A percentile compares a stretch with the other conserved stretches of the same genome.
These are phyloP conservation scores for Galium porrigens DNA, from an alignment of 305 asterid genomes.

Conservation along the genomic window DNA sequence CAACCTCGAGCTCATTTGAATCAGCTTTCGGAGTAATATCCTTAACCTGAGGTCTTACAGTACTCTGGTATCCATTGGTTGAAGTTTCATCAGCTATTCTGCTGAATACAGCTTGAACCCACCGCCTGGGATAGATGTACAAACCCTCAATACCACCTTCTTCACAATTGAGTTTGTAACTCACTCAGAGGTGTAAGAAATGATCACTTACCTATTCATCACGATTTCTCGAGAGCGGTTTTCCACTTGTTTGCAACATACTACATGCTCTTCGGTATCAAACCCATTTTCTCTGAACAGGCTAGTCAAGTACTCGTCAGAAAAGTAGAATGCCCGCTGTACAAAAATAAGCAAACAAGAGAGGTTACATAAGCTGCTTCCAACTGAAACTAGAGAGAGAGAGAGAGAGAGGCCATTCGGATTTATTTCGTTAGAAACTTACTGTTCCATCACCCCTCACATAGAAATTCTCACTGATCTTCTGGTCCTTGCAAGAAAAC, in stretches of 20 bases:
- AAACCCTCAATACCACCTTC: neutral
- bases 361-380: neutral
- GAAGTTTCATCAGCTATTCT: slow-evolving; percentile 18
- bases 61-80: slow-evolving; percentile 17
- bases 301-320: slow-evolving; percentile 56
- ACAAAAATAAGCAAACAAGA: slow-evolving; percentile 11
- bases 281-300: slow-evolving; percentile 60
- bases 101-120: slow-evolving; percentile 89
- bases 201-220: slow-evolving; percentile 59
- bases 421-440: slow-evolving; percentile 24
- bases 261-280: slow-evolving; percentile 51
- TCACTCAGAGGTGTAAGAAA: neutral
- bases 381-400: neutral
- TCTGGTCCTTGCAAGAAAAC: slow-evolving; percentile 72
- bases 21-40: slow-evolving; percentile 20
- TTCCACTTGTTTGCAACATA: slow-evolving; percentile 92
- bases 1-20: slow-evolving; percentile 33
- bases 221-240: slow-evolving; percentile 69
- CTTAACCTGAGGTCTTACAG: slow-evolving; percentile 20
- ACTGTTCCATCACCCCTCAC: slow-evolving; percentile 98
- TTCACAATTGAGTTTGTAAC: neutral
- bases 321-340: slow-evolving; percentile 92
- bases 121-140: slow-evolving; percentile 43
- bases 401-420: slow-evolving; percentile 4
- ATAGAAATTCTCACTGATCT: slow-evolving; percentile 82